Base-by-base conservation (phyloP, 108 stramenopile genomes). In the Nannochloropsis gaditana region DNA sequence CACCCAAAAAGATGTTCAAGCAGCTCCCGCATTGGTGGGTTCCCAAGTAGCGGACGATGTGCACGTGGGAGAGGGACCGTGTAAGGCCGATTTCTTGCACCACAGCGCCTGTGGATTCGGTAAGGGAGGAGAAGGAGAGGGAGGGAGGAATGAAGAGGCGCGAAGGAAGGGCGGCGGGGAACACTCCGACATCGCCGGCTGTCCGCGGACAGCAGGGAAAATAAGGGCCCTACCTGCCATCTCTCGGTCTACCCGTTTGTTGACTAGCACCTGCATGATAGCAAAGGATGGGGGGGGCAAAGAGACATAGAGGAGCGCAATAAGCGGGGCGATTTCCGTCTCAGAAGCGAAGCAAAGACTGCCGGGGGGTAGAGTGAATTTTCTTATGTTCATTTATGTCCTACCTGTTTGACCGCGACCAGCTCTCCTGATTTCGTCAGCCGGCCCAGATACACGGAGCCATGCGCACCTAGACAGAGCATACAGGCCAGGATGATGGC, bases 1-100 rank as follows among this genome's bases (percentile, higher is more conserved):
- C 82, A 80, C 86, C 89, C 10, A 89, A 79, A 42, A 89, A 86
- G 1, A 89, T 86, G 59, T 89, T 89, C 44, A 89, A 83, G 83
- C 85, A 82, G 21, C 79, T 82, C 10, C 45, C 87, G 9, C 21
- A 79, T 83, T 87, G 82, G 21, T 41, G 83, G 21, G 43, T 73
- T 42, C 92, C 92, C 50, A 92, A 82, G 82, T 92, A 92, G 79
- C 80, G 83, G 11, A 93, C 91, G 79, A 93, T 88, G 89, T 93
- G 91, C 19, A 86, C 85, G 82, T 93, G 92, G 31, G 84, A 50
- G 21, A 92, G 83, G 21, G 79, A n/a, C 45, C 47, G 87, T 44
- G 90, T 47, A 21, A 91, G 83, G 9, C 15, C 45, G 79, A 92
- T 91, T 79, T 93, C 93, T 73, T 93, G 91, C 80, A 91, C 89